A percentile compares a stretch with the other conserved stretches of the same genome.
Evolutionary conservation across 2,329 filamentous ascomycete species (phyloP).

Genomic region (Xylariaceae sp.): DNA sequence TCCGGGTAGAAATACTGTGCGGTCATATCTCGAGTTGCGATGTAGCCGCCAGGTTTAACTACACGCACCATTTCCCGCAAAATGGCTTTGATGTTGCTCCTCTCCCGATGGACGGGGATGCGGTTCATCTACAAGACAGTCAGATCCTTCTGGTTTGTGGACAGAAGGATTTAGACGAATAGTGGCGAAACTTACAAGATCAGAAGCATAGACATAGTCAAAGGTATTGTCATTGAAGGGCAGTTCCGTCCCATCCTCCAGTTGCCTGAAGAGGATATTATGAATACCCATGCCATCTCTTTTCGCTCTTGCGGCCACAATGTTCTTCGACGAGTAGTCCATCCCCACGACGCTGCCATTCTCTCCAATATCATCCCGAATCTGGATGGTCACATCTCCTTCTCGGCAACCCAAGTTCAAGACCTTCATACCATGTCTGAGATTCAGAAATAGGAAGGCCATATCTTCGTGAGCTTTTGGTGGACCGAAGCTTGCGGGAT

Average conservation of each 20-base stretch:
- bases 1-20: constrained; percentile 5
- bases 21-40: constrained; percentile 2
- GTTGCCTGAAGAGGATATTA: not conserved
- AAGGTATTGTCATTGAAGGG: not conserved
- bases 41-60: not conserved
- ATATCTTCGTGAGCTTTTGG: not conserved
- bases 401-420: constrained; percentile 3
- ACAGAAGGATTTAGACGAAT: too few species aligned
- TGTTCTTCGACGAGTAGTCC: not conserved
- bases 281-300: not conserved
- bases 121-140: constrained; percentile 1
- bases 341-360: not conserved
- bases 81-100: too few species aligned
- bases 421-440: not conserved
- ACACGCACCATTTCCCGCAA: constrained; percentile 8
- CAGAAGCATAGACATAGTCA: constrained; percentile 4
- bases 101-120: not conserved
- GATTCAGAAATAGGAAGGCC: not conserved
- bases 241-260: not conserved
- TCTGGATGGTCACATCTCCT: not conserved
- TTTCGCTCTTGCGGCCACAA: not conserved
- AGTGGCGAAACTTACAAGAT: constrained; percentile 2
- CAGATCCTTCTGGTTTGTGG: too few species aligned
- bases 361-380: not conserved
- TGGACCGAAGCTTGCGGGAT: not conserved